A percentile compares a stretch with the other conserved stretches of the same genome.
phyloP scores from a whole-genome alignment of 768 basidiomycete genomes.

The Lentinula boryana region DNA sequence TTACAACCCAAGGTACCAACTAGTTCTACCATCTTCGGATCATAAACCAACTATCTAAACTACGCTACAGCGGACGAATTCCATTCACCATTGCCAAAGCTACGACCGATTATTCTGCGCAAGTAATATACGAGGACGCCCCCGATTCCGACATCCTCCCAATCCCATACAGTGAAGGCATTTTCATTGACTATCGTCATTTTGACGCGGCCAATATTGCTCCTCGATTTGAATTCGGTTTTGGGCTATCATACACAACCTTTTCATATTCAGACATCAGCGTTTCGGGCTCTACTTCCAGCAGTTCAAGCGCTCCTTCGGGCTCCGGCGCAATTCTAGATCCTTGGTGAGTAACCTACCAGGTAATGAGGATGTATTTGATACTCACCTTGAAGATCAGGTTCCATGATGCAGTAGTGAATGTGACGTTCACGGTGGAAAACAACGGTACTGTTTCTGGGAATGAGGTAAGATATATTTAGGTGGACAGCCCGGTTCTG shows the following conservation, averaged over 20 bases:
- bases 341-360: constrained; percentile 30
- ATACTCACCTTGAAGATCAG: constrained; percentile 18
- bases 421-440: constrained; percentile 42
- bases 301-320: constrained; percentile 35
- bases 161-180: constrained; percentile 53
- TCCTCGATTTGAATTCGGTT: constrained; percentile 36
- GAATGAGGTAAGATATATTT: constrained; percentile 36
- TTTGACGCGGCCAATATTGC: constrained; percentile 20
- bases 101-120: constrained; percentile 49
- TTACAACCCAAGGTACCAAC: constrained; percentile 48
- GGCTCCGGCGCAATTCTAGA: constrained; percentile 47
- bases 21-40: neutral
- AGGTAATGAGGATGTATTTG: neutral
- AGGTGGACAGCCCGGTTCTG: neutral
- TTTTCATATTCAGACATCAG: constrained; percentile 36
- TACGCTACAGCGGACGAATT: constrained; percentile 29
- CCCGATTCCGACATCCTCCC: constrained; percentile 31
- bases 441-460: constrained; percentile 53
- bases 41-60: neutral
- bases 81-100: constrained; percentile 52
- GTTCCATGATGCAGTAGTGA: constrained; percentile 47
- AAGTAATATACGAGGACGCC: constrained; percentile 25
- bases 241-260: constrained; percentile 43
- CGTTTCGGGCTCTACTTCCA: constrained; percentile 31
- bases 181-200: constrained; percentile 45